Percentiles rank a stretch among this genome's conserved stretches.
These are phyloP conservation scores for Coemansia sp. DNA, from an alignment of 192 early-diverging fungal species.

Conservation along the genomic window DNA sequence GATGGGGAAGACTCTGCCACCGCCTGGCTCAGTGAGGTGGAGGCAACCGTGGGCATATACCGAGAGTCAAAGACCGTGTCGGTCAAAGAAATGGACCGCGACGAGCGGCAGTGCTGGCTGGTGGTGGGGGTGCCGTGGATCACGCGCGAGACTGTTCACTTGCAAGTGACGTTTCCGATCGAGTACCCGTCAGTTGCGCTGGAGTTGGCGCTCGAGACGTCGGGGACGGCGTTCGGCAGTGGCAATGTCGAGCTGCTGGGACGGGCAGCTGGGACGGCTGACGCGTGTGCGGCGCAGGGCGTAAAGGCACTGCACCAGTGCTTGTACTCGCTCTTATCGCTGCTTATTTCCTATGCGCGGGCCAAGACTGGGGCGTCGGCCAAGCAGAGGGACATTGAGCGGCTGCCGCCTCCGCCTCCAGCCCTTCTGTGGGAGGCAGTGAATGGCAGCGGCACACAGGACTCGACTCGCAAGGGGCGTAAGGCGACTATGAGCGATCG, in stretches of 20 bases:
- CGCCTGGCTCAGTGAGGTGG: conserved; percentile 19
- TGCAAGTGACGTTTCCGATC: conserved; percentile 20
- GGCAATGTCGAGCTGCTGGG: background rate
- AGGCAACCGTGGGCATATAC: conserved; percentile 16
- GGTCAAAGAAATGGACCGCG: conserved; percentile 2
- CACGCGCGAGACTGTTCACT: conserved; percentile 21
- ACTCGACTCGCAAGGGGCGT: background rate
- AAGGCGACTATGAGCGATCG: background rate
- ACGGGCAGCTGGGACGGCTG: conserved; percentile 9
- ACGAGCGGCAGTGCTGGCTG: conserved; percentile 18
- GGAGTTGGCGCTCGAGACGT: conserved; percentile 11
- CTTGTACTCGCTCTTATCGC: conserved; percentile 23
- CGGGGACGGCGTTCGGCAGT: conserved; percentile 8
- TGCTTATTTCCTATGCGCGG: conserved; percentile 18
- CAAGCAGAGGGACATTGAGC: conserved; percentile 20
- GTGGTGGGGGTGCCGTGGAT: conserved; percentile 34
- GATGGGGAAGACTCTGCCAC: background rate
- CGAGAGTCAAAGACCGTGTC: conserved; percentile 9
- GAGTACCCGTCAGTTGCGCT: conserved; percentile 25
- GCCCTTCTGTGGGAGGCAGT: conserved; percentile 12
- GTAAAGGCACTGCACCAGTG: conserved; percentile 28
- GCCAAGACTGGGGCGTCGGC: conserved; percentile 1
- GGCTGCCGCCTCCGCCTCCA: conserved; percentile 31
- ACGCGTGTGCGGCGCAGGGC: conserved; percentile 25
- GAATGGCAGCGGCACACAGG: background rate